Percentiles rank a stretch among this genome's conserved stretches.
Evolutionary conservation across 768 basidiomycete species (phyloP).

Genomic region (Russula compacta): DNA sequence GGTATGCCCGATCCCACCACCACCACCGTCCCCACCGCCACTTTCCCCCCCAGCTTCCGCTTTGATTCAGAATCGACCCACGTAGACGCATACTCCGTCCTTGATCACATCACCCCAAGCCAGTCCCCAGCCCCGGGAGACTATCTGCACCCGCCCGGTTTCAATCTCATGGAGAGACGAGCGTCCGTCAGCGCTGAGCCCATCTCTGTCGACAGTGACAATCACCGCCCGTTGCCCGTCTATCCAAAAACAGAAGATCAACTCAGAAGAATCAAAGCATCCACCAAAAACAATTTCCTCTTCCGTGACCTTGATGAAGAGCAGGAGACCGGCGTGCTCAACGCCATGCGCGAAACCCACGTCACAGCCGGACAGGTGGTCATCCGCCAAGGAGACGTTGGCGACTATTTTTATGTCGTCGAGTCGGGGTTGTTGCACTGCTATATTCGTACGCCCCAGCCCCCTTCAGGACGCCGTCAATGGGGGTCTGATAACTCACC

Average conservation of each 20-base stretch:
- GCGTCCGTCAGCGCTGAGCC: conserved; percentile 96
- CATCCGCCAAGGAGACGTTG: conserved; percentile 93
- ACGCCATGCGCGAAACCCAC: conserved; percentile 87
- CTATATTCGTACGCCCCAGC: conserved; percentile 62
- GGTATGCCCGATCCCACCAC: conserved; percentile 22
- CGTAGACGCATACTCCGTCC: conserved; percentile 34
- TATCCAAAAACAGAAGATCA: conserved; percentile 78
- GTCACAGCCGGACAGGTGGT: conserved; percentile 75
- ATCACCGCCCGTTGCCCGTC: conserved; percentile 61
- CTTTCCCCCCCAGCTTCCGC: conserved; percentile 41
- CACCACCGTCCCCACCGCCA: background rate
- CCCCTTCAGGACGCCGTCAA: conserved; percentile 34
- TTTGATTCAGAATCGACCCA: conserved; percentile 49
- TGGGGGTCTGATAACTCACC: conserved; percentile 43
- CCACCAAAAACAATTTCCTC: conserved; percentile 83
- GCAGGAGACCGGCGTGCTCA: conserved; percentile 85
- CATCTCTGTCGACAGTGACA: conserved; percentile 67
- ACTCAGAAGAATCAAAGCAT: conserved; percentile 75
- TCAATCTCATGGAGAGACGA: conserved; percentile 80
- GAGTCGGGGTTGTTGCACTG: conserved; percentile 82
- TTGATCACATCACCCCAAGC: conserved; percentile 25
- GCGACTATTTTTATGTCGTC: conserved; percentile 96
- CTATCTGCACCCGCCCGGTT: conserved; percentile 62
- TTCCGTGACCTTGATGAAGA: conserved; percentile 97
- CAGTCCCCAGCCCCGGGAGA: conserved; percentile 41